Evolutionary conservation across 2,329 filamentous ascomycete species (phyloP), one percentile per base, ranked within the genome.

Genomic region (Aureobasidium musti): DNA sequence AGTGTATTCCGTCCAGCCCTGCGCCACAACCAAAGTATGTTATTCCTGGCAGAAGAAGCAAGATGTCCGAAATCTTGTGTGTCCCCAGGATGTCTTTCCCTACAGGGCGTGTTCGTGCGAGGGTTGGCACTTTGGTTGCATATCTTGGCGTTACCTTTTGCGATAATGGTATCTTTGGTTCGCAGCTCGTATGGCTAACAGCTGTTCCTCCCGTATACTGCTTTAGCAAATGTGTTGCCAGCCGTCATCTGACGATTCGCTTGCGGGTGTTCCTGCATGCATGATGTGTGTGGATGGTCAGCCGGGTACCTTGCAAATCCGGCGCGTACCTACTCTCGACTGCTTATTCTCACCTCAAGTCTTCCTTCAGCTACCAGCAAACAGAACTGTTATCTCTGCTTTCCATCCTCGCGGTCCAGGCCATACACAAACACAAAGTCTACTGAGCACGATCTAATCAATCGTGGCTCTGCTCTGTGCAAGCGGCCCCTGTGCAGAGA

Each of bases 321-420:
- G 56, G 56, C 56, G 10, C 6, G 35, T 60, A 60, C 56, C 56
- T 47, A 39, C 13, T 39, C 10, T 39, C 14, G 13, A 60, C 35
- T 60, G 56, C 35, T 60, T 60, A 60, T 60, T 60, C 28, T 23
- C 56, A 60, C 56, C 28, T 45, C 56, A 23, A 23, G 54, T 43
- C 35, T 19, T 41, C 21, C 21, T 23, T 39, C 37, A n/a, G 11
- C 7, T 17, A 26, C 17, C 10, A 33, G 2, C 28, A 17, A 3
- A 47, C 43, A 11, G 28, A 11, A 33, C 3, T 35, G 4, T 35
- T 4, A 3, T 2, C 7, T 5, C 10, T 3, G 13, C 3, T n/a
- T n/a, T 10, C 21, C 6, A 3, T 17, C 5, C 13, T 17, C 3
- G 13, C 13, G 3, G 35, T 19, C 56, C 26, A 60, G 56, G 28